These are phyloP conservation scores for Neurospora tetrasperma DNA, from an alignment of 495 filamentous ascomycete genomes.

Conservation along the genomic window DNA sequence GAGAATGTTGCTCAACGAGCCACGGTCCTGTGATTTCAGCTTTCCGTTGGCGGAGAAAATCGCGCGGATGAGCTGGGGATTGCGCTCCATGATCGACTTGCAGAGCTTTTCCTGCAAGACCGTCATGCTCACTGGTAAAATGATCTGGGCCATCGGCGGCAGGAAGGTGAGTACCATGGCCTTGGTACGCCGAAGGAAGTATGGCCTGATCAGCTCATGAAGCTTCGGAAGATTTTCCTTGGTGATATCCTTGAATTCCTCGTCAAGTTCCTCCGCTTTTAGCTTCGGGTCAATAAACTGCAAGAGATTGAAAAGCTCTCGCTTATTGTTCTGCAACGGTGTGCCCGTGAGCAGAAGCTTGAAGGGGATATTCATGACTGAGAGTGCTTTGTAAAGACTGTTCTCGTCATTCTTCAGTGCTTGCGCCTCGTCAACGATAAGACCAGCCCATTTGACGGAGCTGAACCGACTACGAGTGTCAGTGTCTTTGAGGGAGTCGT, in stretches of 20 bases:
- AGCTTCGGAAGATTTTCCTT: constrained; percentile 70
- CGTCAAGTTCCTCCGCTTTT: constrained; percentile 62
- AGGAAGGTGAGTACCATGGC: constrained; percentile 79
- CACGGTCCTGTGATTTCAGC: constrained; percentile 57
- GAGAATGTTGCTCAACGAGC: constrained; percentile 82
- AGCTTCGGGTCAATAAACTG: constrained; percentile 72
- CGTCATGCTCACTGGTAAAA: constrained; percentile 87
- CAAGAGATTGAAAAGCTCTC: constrained; percentile 89
- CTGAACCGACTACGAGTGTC: constrained; percentile 52
- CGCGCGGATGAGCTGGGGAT: constrained; percentile 76
- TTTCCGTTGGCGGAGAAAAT: constrained; percentile 56
- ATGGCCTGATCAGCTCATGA: constrained; percentile 77
- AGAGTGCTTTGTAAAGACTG: constrained; percentile 64
- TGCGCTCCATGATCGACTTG: constrained; percentile 85
- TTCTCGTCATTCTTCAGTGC: constrained; percentile 89
- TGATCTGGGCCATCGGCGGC: constrained; percentile 87
- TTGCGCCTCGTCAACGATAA: constrained; percentile 95
- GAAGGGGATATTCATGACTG: constrained; percentile 61
- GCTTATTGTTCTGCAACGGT: constrained; percentile 87
- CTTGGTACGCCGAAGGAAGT: constrained; percentile 67
- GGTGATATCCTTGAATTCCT: constrained; percentile 61
- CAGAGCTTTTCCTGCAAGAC: constrained; percentile 88
- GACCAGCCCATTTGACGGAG: constrained; percentile 67
- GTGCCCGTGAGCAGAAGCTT: constrained; percentile 82
- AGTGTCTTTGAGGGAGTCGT: constrained; percentile 69